Percentiles rank a stretch among this genome's conserved stretches.
Evolutionary conservation across 2,329 filamentous ascomycete species (phyloP).

Genomic region (Pestalotiopsis sp.): DNA sequence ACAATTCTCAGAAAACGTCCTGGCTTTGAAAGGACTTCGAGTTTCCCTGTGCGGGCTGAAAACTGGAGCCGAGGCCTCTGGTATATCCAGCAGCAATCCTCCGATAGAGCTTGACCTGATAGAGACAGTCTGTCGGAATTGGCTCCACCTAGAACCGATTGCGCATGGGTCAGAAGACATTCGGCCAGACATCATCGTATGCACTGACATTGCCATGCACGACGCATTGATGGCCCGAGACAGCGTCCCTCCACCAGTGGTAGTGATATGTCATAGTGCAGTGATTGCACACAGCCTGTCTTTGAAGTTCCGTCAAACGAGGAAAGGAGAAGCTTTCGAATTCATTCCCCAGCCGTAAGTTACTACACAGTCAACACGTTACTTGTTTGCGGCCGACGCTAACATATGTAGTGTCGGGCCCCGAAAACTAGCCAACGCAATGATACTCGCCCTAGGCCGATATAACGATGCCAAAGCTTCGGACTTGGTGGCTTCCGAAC

Average conservation of each 20-base stretch:
- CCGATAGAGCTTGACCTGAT: slow-evolving; percentile 18
- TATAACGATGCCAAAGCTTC: not conserved
- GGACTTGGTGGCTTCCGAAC: not conserved
- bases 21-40: slow-evolving; percentile 23
- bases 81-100: not conserved
- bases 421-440: slow-evolving; percentile 35
- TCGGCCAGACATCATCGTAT: slow-evolving; percentile 24
- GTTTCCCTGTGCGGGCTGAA: slow-evolving; percentile 25
- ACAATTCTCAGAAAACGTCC: not conserved
- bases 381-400: not conserved
- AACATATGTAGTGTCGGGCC: slow-evolving; percentile 30
- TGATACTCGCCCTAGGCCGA: slow-evolving; percentile 15
- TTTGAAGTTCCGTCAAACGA: not conserved
- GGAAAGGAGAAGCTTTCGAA: slow-evolving; percentile 26
- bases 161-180: not conserved
- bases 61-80: not conserved
- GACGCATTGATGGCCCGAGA: slow-evolving; percentile 15
- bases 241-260: slow-evolving; percentile 22
- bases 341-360: slow-evolving; percentile 39
- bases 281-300: slow-evolving; percentile 27
- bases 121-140: slow-evolving; percentile 31
- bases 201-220: slow-evolving; percentile 18
- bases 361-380: too few species aligned
- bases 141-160: slow-evolving; percentile 31
- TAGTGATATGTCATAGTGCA: slow-evolving; percentile 33